phyloP scores from a whole-genome alignment of 2,329 filamentous ascomycete species.

The Penicillium palitans region DNA sequence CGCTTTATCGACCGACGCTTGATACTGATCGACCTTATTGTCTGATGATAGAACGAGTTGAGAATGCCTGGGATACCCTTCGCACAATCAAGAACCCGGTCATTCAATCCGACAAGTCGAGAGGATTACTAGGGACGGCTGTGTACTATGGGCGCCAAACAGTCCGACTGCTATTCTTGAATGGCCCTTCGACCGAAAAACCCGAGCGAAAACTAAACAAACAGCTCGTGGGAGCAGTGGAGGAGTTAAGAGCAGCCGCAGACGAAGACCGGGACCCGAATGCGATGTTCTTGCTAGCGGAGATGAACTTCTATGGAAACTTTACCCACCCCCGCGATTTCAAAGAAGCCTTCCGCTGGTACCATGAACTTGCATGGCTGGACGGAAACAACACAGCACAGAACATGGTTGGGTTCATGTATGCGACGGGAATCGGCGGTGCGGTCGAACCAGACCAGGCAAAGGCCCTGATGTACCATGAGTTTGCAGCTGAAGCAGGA shows the following conservation, averaged over 20 bases:
- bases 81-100: constrained; percentile 30
- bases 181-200: constrained; percentile 54
- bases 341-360: constrained; percentile 74
- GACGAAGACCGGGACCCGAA: constrained; percentile 62
- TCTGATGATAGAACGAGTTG: constrained; percentile 32
- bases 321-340: constrained; percentile 84
- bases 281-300: constrained; percentile 82
- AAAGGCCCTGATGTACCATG: constrained; percentile 89
- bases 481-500: constrained; percentile 82
- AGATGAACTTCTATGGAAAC: constrained; percentile 97
- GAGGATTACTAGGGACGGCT: constrained; percentile 58
- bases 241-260: constrained; percentile 60
- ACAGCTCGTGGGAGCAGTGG: constrained; percentile 58
- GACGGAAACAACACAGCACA: constrained; percentile 90
- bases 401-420: constrained; percentile 93
- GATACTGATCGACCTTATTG: constrained; percentile 11
- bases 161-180: constrained; percentile 66
- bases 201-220: constrained; percentile 37
- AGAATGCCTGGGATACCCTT: constrained; percentile 34
- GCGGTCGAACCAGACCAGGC: constrained; percentile 84
- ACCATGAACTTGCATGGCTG: constrained; percentile 71
- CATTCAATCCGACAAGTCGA: constrained; percentile 48
- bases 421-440: constrained; percentile 85
- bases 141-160: constrained; percentile 63
- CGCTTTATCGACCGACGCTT: neutral